Evolutionary conservation across 2,329 filamentous ascomycete species (phyloP).

Genomic region (Colletotrichum sansevieriae): DNA sequence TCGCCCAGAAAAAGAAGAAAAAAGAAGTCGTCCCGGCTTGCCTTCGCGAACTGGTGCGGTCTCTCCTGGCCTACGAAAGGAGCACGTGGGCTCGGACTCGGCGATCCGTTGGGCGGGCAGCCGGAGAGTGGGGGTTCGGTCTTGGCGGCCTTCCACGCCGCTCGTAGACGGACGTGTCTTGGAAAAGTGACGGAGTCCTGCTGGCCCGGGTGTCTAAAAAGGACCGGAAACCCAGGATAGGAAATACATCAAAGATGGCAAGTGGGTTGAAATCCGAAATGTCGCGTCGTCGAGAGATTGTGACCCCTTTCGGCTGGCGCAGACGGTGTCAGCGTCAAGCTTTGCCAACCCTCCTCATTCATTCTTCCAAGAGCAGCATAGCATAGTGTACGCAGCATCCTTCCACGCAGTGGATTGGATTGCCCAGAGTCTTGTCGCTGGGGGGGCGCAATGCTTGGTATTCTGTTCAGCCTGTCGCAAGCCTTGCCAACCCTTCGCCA

Average conservation of each 20-base stretch:
- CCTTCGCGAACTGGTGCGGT: slow-evolving; percentile 4
- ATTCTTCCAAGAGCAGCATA: slow-evolving; percentile 13
- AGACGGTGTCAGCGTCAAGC: slow-evolving; percentile 12
- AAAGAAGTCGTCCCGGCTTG: slow-evolving; percentile 3
- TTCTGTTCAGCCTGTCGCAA: slow-evolving; percentile 10
- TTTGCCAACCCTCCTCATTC: slow-evolving; percentile 18
- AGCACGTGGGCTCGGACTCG: slow-evolving; percentile 37
- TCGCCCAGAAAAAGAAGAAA: neutral
- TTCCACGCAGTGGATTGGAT: neutral
- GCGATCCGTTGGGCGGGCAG: slow-evolving; percentile 21
- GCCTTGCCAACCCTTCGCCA: slow-evolving; percentile 23
- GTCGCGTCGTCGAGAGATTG: slow-evolving; percentile 8
- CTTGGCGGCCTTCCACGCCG: neutral
- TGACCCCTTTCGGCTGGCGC: neutral
- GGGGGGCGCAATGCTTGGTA: slow-evolving; percentile 9
- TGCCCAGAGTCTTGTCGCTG: slow-evolving; percentile 29
- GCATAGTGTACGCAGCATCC: slow-evolving; percentile 7
- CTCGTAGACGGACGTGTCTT: slow-evolving; percentile 17
- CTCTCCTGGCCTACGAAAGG: slow-evolving; percentile 36
- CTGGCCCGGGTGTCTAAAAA: too few species aligned
- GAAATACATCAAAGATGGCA: neutral
- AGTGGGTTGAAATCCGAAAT: slow-evolving; percentile 2
- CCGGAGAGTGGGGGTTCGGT: slow-evolving; percentile 16
- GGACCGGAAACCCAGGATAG: neutral
- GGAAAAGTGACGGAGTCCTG: neutral